Conservation (phyloP, 1,284 basidiomycete species). For the Pulchroboletus neoregius region DNA sequence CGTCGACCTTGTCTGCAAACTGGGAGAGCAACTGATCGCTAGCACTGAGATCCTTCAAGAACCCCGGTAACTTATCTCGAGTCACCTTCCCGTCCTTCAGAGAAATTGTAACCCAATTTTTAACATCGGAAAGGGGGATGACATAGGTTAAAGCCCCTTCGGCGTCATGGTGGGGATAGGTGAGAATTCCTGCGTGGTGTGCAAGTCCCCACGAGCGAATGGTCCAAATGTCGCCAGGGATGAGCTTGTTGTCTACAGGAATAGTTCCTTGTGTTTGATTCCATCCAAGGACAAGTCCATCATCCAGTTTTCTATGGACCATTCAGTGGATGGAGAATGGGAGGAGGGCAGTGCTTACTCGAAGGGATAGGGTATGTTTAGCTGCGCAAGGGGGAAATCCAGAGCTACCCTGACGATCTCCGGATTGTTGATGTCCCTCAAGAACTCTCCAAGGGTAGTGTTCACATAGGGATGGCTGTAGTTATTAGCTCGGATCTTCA, state of each 20-base stretch:
- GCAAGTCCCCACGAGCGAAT: not conserved
- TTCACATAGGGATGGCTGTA: not conserved
- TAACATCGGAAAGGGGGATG: not conserved
- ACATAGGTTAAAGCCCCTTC: not conserved
- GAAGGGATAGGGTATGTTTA: not conserved
- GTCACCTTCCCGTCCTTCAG: not conserved
- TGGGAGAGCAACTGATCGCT: not conserved
- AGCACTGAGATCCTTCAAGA: fast-evolving
- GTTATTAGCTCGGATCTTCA: too few relatives aligned
- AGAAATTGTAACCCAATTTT: not conserved
- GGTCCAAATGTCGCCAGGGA: not conserved
- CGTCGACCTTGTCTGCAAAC: not conserved
- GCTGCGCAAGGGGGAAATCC: not conserved
- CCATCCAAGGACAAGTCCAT: not conserved
- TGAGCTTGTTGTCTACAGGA: not conserved
- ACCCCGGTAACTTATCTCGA: not conserved
- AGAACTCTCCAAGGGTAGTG: not conserved
- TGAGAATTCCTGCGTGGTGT: not conserved
- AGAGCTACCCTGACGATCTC: not conserved
- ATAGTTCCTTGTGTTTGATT: not conserved
- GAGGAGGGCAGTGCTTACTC: not conserved
- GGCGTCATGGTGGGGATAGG: not conserved
- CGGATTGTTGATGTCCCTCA: not conserved
- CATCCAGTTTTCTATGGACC: not conserved
- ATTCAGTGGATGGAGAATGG: not conserved